Conservation (phyloP, 345 rosid genomes). For the Cardamine chenopodiifolia region DNA sequence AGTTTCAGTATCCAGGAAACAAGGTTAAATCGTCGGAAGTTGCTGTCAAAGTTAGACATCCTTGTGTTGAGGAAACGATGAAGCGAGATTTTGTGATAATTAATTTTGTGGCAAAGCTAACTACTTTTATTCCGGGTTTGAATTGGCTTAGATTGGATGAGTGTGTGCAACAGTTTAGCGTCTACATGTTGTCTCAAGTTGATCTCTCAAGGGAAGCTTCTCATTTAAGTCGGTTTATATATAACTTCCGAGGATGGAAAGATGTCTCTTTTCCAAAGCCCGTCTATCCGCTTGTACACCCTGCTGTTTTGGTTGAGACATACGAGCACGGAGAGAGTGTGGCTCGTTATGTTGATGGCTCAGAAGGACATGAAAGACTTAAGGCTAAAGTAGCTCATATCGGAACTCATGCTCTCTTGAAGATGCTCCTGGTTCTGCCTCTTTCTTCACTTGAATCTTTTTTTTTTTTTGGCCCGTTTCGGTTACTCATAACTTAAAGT, state of each 20-base stretch:
- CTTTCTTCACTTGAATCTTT: constrained; percentile 14
- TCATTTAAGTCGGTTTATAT: constrained; percentile 86
- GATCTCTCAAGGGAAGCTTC: constrained; percentile 99
- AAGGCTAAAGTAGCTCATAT: constrained; percentile 90
- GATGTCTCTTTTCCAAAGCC: constrained; percentile 99
- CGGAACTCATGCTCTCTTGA: constrained; percentile 94
- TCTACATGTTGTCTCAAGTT: constrained; percentile 97
- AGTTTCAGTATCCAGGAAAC: constrained; percentile 77
- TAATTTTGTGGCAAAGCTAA: constrained; percentile 69
- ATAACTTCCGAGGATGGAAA: constrained; percentile 88
- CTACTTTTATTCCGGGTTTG: constrained; percentile 70
- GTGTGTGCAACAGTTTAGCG: constrained; percentile 92
- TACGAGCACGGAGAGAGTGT: constrained; percentile 97
- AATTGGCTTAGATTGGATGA: constrained; percentile 97
- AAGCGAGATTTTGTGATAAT: constrained; percentile 84
- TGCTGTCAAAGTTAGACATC: constrained; percentile 99
- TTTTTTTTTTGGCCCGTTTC: neutral
- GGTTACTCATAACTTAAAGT: neutral
- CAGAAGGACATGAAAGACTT: constrained; percentile 62
- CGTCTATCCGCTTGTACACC: constrained; percentile 92
- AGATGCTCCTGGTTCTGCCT: constrained; percentile 88
- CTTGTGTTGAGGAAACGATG: constrained; percentile 91
- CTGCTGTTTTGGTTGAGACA: constrained; percentile 91
- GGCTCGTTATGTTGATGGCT: constrained; percentile 78
- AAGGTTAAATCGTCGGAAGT: constrained; percentile 68